Evolutionary conservation across 306 rosid species (phyloP).

Genomic region (Lagenaria siceraria): DNA sequence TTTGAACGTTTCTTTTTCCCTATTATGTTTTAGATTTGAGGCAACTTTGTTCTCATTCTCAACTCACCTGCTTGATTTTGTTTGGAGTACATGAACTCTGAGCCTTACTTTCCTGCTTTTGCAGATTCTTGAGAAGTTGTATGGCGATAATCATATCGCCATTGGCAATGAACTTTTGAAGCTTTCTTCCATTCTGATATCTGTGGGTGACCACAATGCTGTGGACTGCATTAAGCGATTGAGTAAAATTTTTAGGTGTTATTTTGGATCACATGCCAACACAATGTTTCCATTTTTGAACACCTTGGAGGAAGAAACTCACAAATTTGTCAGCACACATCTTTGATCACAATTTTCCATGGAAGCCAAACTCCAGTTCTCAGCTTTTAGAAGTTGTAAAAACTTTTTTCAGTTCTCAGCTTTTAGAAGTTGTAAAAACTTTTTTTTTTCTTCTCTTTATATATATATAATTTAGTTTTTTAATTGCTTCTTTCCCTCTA

Average conservation of each 20-base stretch:
- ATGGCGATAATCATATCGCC: constrained; percentile 55
- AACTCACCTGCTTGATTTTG: neutral
- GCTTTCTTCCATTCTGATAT: constrained; percentile 66
- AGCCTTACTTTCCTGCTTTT: neutral
- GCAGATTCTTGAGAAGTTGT: constrained; percentile 79
- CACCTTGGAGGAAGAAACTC: constrained; percentile 23
- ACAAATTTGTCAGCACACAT: constrained; percentile 6
- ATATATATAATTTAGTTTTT: too few relatives aligned
- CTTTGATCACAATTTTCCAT: neutral
- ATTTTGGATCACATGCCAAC: constrained; percentile 55
- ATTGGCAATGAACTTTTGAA: constrained; percentile 81
- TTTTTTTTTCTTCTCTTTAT: too few relatives aligned
- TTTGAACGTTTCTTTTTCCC: neutral
- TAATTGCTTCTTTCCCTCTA: too few relatives aligned
- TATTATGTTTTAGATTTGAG: neutral
- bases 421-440: too few relatives aligned
- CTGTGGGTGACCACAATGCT: constrained; percentile 33
- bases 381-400: neutral
- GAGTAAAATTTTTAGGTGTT: constrained; percentile 38
- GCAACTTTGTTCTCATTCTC: neutral
- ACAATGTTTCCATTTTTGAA: constrained; percentile 48
- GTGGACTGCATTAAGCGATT: constrained; percentile 32
- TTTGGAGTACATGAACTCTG: neutral
- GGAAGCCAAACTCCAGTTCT: neutral
- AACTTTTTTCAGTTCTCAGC: too few relatives aligned